Evolutionary conservation across 176 grass and related monocot species (phyloP), one percentile per base, ranked within the genome.

Genomic region (Saccharum spontaneum): DNA sequence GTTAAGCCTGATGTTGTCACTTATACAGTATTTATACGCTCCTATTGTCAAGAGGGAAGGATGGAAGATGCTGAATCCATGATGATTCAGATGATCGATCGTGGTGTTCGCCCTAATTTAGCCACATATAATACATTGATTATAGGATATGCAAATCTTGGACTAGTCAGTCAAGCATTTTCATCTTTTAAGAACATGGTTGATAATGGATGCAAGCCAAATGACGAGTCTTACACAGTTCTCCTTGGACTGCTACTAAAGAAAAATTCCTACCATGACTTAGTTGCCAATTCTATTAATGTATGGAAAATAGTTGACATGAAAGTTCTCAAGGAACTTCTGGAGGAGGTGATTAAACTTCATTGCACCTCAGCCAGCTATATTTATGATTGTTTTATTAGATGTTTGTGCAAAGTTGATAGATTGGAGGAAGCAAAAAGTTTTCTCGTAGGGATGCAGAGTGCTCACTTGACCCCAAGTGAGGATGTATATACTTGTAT

Each of bases 51-150:
- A 67, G 94, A 92, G 85, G 94, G 89, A 70, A 94, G 87, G 77
- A 86, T 94, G 79, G 85, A 94, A 71, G 92, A 92, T 80, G 94
- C 94, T 68, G 87, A 97, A 86, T 83, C 62, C 55, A 85, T 89
- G 75, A 80, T 94, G 43, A 33, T 45, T 82, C 46, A 89, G 81
- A 94, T 97, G 94, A 77, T 77, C 36, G 75, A 83, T 83, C 73
- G 60, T 69, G 88, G 92, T n/a, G 34, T 94, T 92, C 80, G 11
- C 70, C 94, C 94, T 86, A 97, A 88, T 76, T 55, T 85, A 49
- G 80, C 91, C 30, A 97, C 94, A 4, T 97, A 94, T 79, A 94
- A 94, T 71, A 94, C 94, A 74, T 86, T 94, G 81, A 89, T 97
- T 61, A 85, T 76, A 66, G 94, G 94, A 6, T 97, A 94, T 46